Conservation (phyloP, 2,329 filamentous ascomycete genomes). For the Didymella pomorum region DNA sequence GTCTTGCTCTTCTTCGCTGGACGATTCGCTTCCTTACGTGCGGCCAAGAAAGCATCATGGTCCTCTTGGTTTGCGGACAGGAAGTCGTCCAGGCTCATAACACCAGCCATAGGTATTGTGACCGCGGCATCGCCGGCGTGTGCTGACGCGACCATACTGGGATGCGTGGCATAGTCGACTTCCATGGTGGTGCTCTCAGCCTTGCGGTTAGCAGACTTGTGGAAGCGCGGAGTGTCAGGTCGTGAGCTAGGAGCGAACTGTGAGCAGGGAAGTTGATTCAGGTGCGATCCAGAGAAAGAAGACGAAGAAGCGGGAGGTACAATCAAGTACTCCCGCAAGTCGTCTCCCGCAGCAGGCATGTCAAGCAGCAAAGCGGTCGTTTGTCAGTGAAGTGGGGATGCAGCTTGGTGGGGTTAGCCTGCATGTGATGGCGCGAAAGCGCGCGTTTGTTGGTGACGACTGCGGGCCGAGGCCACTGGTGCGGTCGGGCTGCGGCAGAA, state of each 20-base stretch:
- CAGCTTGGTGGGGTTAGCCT: conserved; percentile 16
- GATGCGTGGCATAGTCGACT: conserved; percentile 14
- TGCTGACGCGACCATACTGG: neutral
- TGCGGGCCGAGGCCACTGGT: conserved; percentile 11
- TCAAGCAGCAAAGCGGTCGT: conserved; percentile 12
- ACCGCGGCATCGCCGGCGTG: neutral
- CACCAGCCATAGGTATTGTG: conserved; percentile 15
- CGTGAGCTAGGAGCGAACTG: neutral
- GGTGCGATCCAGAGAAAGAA: conserved; percentile 25
- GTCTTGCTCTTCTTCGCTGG: conserved; percentile 20
- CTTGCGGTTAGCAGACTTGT: neutral
- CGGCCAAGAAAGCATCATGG: conserved; percentile 16
- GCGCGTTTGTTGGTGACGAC: conserved; percentile 25
- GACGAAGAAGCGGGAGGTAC: conserved; percentile 15
- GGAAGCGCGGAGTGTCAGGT: conserved; percentile 6
- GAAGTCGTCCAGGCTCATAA: conserved; percentile 35
- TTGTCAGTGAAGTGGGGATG: conserved; percentile 12
- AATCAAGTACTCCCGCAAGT: conserved; percentile 33
- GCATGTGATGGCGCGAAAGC: conserved; percentile 38
- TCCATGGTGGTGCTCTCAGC: conserved; percentile 20
- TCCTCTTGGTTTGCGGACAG: conserved; percentile 20
- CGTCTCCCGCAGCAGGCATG: conserved; percentile 27
- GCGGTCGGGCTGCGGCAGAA: conserved; percentile 1
- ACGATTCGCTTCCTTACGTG: conserved; percentile 18
- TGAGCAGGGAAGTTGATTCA: conserved; percentile 8